phyloP scores from a whole-genome alignment of 2,329 filamentous ascomycete genomes.

The Microdochium trichocladiopsis region DNA sequence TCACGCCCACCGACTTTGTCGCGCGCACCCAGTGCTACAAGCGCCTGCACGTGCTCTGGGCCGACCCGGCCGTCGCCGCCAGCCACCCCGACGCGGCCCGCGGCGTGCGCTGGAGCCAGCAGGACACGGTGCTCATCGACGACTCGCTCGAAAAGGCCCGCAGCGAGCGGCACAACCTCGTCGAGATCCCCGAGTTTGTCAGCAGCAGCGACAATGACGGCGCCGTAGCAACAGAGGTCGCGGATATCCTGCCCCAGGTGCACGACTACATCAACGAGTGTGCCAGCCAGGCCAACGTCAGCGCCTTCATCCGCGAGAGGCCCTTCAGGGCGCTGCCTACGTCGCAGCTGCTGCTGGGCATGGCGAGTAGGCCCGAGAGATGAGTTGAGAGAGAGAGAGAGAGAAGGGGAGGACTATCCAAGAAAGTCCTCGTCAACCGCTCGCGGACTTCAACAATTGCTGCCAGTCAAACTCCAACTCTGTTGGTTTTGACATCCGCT shows the following conservation, averaged over 20 bases:
- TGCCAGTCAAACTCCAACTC: too few relatives aligned
- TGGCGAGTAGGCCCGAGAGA: too few relatives aligned
- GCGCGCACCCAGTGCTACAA: slow-evolving; percentile 84
- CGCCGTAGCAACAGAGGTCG: too few relatives aligned
- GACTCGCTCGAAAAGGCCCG: slow-evolving; percentile 76
- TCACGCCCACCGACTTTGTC: slow-evolving; percentile 58
- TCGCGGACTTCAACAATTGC: too few relatives aligned
- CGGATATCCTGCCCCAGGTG: slow-evolving; percentile 46
- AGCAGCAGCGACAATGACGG: slow-evolving; percentile 22
- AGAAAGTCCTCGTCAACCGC: too few relatives aligned
- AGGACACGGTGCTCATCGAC: slow-evolving; percentile 85
- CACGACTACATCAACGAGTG: slow-evolving; percentile 55
- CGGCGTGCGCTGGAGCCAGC: slow-evolving; percentile 60
- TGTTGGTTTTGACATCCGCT: too few relatives aligned
- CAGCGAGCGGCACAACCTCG: slow-evolving; percentile 75
- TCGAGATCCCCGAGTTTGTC: slow-evolving; percentile 73
- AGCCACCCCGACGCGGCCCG: slow-evolving; percentile 34
- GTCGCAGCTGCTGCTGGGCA: slow-evolving; percentile 13
- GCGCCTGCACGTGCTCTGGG: slow-evolving; percentile 69
- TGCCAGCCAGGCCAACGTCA: slow-evolving; percentile 51
- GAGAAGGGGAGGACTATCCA: too few relatives aligned
- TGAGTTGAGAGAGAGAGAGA: too few relatives aligned
- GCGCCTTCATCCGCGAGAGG: slow-evolving; percentile 45
- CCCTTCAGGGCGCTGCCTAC: slow-evolving; percentile 36
- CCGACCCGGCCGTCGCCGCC: slow-evolving; percentile 30